Base-by-base conservation (phyloP, 805 yeast genomes). In the Jamesozyma gamospora region DNA sequence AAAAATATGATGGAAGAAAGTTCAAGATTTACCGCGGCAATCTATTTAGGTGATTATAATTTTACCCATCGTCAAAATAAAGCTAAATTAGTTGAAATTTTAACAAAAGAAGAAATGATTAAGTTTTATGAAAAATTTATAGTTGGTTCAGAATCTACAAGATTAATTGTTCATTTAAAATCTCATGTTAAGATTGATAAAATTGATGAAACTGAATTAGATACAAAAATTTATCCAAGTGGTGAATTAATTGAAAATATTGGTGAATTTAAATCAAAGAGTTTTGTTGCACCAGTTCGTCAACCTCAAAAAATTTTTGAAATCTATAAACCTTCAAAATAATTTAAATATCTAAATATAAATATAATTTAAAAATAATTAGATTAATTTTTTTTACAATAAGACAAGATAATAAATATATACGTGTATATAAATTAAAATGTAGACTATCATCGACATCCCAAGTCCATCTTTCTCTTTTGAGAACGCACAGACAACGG, bases 1-100 rank as follows among this genome's bases (percentile, higher is more conserved):
- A 85, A 84, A 62, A 87, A 86, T 50, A 67, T 88, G 62, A 64
- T 67, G 40, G 95, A 90, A 56, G 97, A 92, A 61, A 69, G 75
- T 36, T 54, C 64, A 9, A 66, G 79, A 50, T 79, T 74, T 58
- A 77, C 86, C 74, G 67, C 71, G 39, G 69, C 75, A 12, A 81
- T 92, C 41, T 73, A 75, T 25, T 69, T 75, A 41, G 96, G 96
- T 5, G 82, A 67, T 60, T 88, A 82, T 54, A 85, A 90, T 56
- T 90, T 86, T 62, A 61, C 67, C 28, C 69, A 73, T 39, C 67
- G 75, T 42, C 72, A 67, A 29, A 62, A 66, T 34, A 79, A 79
- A 42, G 86, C 83, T 6, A 68, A 69, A 33, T 44, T 72, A 3
- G 68, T 86, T 39, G 69, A 71, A 37, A 52, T 52, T 3, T 57